Percentiles rank a stretch among this genome's conserved stretches.
phyloP scores from a whole-genome alignment of 2,329 filamentous ascomycete genomes.

The Capronia coronata region DNA sequence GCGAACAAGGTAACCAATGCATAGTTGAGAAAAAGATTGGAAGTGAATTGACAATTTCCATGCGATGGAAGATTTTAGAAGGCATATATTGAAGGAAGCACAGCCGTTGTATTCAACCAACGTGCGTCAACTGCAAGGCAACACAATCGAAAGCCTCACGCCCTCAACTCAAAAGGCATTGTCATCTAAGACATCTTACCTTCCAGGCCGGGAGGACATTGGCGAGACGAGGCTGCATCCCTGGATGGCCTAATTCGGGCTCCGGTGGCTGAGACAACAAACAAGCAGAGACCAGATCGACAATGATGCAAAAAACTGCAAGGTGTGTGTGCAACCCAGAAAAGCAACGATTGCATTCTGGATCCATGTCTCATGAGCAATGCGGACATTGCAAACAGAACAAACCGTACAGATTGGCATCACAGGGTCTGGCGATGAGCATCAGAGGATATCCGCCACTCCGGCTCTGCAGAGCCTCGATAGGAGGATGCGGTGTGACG shows the following conservation, averaged over 20 bases:
- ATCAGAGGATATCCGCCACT: neutral
- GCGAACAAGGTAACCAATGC: constrained; percentile 3
- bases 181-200: constrained; percentile 1
- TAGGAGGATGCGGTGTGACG: neutral
- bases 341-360: neutral
- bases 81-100: neutral
- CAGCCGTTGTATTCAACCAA: too few relatives aligned
- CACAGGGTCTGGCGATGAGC: neutral
- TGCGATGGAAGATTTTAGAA: neutral
- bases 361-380: constrained; percentile 1
- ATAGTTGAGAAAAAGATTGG: constrained; percentile 8
- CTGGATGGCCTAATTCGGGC: neutral
- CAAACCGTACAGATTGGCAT: neutral
- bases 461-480: neutral
- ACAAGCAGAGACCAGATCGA: neutral
- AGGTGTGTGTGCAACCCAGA: neutral
- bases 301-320: neutral
- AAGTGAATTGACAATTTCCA: neutral
- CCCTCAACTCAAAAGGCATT: neutral
- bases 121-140: neutral
- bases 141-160: neutral
- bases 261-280: constrained; percentile 11
- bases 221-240: neutral
- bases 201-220: neutral
- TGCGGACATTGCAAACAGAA: neutral